Base-by-base conservation (phyloP, 257 asterid genomes). In the Mentha longifolia region DNA sequence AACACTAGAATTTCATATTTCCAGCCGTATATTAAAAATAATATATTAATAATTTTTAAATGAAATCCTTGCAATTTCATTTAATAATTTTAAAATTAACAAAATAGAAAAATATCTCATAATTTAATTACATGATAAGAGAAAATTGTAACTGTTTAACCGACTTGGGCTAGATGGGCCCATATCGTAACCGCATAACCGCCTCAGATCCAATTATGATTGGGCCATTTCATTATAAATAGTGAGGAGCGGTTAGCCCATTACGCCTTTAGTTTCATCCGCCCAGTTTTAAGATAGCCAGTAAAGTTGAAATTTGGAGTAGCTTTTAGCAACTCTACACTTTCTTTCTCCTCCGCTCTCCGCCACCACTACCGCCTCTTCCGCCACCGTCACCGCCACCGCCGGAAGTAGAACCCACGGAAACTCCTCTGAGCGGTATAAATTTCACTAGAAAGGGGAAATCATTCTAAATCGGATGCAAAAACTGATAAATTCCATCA, bases 311-410 rank as follows among this genome's bases (percentile, higher is more conserved):
- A 76, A 63, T 60, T 57, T 63, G 65, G 43, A 50, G 71, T 16
- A 50, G 22, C 65, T 42, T 33, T 45, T 50, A 22, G 31, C 64
- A 55, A 54, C 60, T 64, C 47, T 35, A 63, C 68, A 50, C 56
- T 61, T 20, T 43, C 43, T 60, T 22, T 54, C 46, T 35, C 72
- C 66, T 45, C 82, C 61, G 73, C 62, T 61, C 52, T 56, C 60
- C 64, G 11, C 82, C 67, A 19, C 68, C 76, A 13, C 81, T 60
- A 6, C 74, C 78, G 2, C 69, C 77, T 4, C 73, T 63, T 14
- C 73, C 62, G 42, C 65, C 50, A 58, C 52, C 73, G 70, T 5
- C 54, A 14, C 65, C 71, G 1, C 52, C 54, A 14, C 65, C 71
- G 1, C 52, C 78, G 14, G 60, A 20, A 19, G 56, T 19, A 33